Evolutionary conservation across 2,329 filamentous ascomycete genomes (phyloP).

Genomic region (Beauveria sp.): DNA sequence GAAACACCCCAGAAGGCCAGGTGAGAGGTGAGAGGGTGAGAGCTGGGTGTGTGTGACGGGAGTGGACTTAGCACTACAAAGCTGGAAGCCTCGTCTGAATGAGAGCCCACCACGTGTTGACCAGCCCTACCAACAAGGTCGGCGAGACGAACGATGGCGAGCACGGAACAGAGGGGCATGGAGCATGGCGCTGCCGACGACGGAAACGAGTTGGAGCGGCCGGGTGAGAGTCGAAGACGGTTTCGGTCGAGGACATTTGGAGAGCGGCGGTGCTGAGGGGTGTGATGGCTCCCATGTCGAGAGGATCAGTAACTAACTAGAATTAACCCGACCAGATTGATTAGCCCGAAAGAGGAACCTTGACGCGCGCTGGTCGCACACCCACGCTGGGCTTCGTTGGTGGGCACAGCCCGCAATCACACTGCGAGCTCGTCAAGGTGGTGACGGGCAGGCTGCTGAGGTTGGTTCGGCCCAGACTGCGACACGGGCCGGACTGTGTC

Average conservation of each 20-base stretch:
- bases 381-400: background rate
- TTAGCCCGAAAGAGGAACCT: background rate
- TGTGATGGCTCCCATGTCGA: background rate
- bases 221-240: background rate
- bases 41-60: slow-evolving; percentile 4
- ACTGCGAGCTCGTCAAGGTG: background rate
- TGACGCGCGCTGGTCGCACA: slow-evolving; percentile 3
- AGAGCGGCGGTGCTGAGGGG: background rate
- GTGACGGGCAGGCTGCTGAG: background rate
- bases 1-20: background rate
- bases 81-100: slow-evolving; percentile 11
- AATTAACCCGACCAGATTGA: background rate
- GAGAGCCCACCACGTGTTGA: slow-evolving; percentile 10
- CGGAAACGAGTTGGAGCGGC: background rate
- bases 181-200: background rate
- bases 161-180: background rate
- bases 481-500: slow-evolving; percentile 2
- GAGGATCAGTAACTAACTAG: background rate
- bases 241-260: background rate
- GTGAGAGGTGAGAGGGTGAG: background rate
- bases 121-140: slow-evolving; percentile 7
- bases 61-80: slow-evolving; percentile 6
- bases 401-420: slow-evolving; percentile 4
- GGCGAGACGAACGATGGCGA: background rate
- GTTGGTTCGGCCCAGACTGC: background rate